phyloP scores from a whole-genome alignment of 2,329 filamentous ascomycete genomes.

The Aspergillus flavus region DNA sequence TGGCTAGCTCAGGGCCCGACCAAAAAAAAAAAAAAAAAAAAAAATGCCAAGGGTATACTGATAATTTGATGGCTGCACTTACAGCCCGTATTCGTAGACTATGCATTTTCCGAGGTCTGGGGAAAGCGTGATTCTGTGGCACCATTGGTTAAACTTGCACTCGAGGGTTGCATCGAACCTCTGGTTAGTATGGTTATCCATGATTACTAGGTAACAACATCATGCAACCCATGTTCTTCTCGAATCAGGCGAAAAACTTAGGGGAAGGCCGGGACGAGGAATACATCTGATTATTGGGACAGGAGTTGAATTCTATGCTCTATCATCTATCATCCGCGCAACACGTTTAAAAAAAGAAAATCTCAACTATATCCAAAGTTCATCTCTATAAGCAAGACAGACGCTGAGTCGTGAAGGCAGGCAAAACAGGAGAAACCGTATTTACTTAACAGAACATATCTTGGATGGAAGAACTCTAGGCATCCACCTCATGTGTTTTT shows the following conservation, averaged over 20 bases:
- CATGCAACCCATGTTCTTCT: neutral
- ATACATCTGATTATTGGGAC: neutral
- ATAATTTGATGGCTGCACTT: neutral
- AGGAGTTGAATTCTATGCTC: neutral
- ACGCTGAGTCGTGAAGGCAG: neutral
- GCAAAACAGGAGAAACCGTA: neutral
- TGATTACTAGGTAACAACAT: no score
- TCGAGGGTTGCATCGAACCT: no score
- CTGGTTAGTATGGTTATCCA: no score
- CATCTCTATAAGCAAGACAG: neutral
- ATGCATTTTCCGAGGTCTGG: no score
- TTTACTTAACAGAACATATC: neutral
- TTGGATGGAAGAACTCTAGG: neutral
- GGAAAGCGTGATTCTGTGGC: neutral
- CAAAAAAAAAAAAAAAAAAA: no score
- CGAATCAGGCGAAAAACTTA: neutral
- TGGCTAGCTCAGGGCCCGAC: neutral
- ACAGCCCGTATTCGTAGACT: neutral
- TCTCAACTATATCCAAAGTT: neutral
- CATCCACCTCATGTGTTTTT: neutral
- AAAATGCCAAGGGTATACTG: neutral
- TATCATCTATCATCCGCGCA: neutral
- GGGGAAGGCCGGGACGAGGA: neutral
- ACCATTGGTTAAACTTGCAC: no score
- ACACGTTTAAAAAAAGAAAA: neutral